These are phyloP conservation scores for Trifolium dubium DNA, from an alignment of 306 rosid genomes.

Conservation along the genomic window DNA sequence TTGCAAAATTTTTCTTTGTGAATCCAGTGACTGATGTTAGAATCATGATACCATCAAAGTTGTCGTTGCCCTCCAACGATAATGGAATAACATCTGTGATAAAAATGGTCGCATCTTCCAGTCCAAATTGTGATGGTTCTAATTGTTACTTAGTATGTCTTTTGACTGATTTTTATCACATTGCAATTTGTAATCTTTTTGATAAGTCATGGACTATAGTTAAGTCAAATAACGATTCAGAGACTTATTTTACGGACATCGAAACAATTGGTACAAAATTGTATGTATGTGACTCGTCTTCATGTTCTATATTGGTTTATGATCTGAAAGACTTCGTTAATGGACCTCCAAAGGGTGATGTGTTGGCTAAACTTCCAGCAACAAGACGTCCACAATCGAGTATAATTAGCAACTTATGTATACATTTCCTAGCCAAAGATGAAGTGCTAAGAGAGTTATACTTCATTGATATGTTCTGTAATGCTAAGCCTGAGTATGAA, in stretches of 20 bases:
- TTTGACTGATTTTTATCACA: neutral
- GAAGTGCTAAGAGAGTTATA: too few relatives aligned
- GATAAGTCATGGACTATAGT: neutral
- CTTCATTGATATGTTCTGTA: neutral
- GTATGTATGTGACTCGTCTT: neutral
- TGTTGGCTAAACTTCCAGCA: neutral
- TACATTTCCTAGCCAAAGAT: neutral
- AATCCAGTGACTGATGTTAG: conserved; percentile 6
- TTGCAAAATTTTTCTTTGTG: neutral
- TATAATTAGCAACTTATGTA: neutral
- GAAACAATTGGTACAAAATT: neutral
- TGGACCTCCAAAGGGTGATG: neutral
- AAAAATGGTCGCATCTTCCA: conserved; percentile 14
- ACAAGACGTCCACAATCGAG: neutral
- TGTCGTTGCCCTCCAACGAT: neutral
- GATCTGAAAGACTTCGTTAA: neutral
- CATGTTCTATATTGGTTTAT: neutral
- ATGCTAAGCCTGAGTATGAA: too few relatives aligned
- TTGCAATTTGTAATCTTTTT: conserved; percentile 1
- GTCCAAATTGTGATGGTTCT: neutral
- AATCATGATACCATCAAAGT: conserved; percentile 5
- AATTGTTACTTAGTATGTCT: neutral
- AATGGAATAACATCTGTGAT: neutral
- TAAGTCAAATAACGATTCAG: neutral
- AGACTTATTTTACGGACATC: neutral